Evolutionary conservation across 2,329 filamentous ascomycete species (phyloP).

Genomic region (Aureobasidium sp.): DNA sequence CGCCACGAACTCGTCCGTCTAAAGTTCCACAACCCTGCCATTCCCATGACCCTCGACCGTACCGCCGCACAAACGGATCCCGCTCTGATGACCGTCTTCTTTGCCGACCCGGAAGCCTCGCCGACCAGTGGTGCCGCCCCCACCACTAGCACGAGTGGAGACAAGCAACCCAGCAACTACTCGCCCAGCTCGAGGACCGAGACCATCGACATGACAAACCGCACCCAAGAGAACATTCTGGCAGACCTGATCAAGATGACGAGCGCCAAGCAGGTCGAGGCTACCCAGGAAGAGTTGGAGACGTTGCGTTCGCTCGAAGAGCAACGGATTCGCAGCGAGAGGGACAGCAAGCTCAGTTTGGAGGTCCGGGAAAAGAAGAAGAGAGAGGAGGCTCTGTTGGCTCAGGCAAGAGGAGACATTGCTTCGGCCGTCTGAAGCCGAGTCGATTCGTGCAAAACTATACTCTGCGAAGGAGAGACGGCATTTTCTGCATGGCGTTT

Average conservation of each 20-base stretch:
- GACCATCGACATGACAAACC: slow-evolving; percentile 51
- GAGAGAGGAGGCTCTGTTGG: slow-evolving; percentile 52
- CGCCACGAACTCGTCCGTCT: slow-evolving; percentile 69
- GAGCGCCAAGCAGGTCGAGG: slow-evolving; percentile 47
- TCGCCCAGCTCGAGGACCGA: slow-evolving; percentile 27
- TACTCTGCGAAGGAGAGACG: not conserved
- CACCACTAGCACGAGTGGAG: slow-evolving; percentile 21
- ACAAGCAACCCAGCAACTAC: slow-evolving; percentile 26
- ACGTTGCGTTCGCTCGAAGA: slow-evolving; percentile 52
- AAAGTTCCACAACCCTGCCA: slow-evolving; percentile 85
- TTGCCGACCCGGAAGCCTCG: slow-evolving; percentile 31
- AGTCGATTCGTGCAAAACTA: not conserved
- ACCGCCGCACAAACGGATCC: slow-evolving; percentile 47
- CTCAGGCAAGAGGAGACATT: slow-evolving; percentile 43
- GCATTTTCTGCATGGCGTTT: slow-evolving; percentile 8
- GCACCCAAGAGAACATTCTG: slow-evolving; percentile 54
- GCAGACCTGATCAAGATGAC: slow-evolving; percentile 54
- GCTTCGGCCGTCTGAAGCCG: slow-evolving; percentile 19
- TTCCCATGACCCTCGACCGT: slow-evolving; percentile 75
- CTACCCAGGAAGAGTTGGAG: slow-evolving; percentile 50
- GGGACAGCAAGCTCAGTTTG: slow-evolving; percentile 47
- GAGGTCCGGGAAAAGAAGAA: slow-evolving; percentile 49
- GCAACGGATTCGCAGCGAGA: slow-evolving; percentile 40
- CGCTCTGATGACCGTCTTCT: slow-evolving; percentile 58
- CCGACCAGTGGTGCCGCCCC: slow-evolving; percentile 19